Evolutionary conservation across 202 grass and related monocot genomes (phyloP).

Genomic region (Carex sylvatica): DNA sequence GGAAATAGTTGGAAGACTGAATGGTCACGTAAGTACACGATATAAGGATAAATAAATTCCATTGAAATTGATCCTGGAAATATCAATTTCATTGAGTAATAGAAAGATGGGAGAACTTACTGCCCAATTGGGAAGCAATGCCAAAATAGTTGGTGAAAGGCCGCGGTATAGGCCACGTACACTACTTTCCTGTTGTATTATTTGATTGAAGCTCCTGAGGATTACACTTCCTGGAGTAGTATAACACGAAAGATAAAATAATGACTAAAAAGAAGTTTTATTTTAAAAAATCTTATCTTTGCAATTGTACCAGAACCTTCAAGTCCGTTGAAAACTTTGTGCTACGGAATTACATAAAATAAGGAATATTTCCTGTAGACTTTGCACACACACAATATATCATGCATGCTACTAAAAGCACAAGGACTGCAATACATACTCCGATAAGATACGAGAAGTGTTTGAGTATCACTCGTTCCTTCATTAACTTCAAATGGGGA

Average conservation of each 20-base stretch:
- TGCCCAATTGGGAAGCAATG: constrained; percentile 93
- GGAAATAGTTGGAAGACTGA: not conserved
- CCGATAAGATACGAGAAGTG: not conserved
- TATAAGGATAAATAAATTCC: not conserved
- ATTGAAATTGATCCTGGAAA: constrained; percentile 24
- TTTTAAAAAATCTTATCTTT: not conserved
- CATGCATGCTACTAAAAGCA: not conserved
- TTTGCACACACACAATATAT: not conserved
- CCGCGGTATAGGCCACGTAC: constrained; percentile 86
- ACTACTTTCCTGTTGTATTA: constrained; percentile 69
- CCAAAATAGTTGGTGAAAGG: constrained; percentile 77
- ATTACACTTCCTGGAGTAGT: constrained; percentile 70
- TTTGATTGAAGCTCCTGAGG: constrained; percentile 79
- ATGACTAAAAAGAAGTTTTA: not conserved
- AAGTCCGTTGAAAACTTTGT: not conserved
- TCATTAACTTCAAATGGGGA: not conserved
- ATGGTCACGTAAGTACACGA: not conserved
- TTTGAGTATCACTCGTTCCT: not conserved
- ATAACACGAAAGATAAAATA: not conserved
- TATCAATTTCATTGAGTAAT: not conserved
- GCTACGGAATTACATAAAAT: not conserved
- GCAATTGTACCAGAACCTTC: not conserved
- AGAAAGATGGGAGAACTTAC: constrained; percentile 45
- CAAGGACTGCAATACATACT: not conserved
- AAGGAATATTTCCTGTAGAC: not conserved